Conservation (phyloP, 2,329 filamentous ascomycete species). For the Cladosporium sp. region DNA sequence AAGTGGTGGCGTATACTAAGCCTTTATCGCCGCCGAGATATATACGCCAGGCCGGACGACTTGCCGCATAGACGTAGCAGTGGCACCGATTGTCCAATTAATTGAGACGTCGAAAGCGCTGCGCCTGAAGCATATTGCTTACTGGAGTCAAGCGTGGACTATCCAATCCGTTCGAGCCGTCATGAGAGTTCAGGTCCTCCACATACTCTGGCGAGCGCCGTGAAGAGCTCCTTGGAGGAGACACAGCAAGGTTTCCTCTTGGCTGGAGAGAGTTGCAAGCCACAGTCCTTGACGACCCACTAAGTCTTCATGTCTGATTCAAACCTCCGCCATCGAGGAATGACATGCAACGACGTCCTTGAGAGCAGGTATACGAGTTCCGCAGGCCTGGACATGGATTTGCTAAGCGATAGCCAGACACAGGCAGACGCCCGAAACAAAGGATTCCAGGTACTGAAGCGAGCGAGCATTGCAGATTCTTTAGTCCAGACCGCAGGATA, state of each 20-base stretch:
- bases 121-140: not conserved
- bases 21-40: not conserved
- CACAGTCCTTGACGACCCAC: not conserved
- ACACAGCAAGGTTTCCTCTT: not conserved
- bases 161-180: not conserved
- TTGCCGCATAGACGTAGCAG: not conserved
- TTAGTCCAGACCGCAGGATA: not conserved
- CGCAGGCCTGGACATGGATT: too few species aligned
- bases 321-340: not conserved
- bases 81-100: not conserved
- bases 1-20: not conserved
- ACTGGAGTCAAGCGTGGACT: not conserved
- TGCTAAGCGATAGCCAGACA: not conserved
- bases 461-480: not conserved
- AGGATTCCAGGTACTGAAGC: not conserved
- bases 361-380: too few species aligned
- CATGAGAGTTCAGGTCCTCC: slow-evolving; percentile 1
- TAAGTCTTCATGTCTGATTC: not conserved
- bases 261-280: not conserved
- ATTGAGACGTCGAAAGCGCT: not conserved
- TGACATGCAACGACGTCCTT: too few species aligned
- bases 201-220: not conserved
- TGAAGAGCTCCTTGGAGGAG: not conserved
- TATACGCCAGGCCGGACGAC: not conserved
- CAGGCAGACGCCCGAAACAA: not conserved